These are phyloP conservation scores for Rhodotorula kratochvilovae DNA, from an alignment of 768 basidiomycete species.

Conservation along the genomic window DNA sequence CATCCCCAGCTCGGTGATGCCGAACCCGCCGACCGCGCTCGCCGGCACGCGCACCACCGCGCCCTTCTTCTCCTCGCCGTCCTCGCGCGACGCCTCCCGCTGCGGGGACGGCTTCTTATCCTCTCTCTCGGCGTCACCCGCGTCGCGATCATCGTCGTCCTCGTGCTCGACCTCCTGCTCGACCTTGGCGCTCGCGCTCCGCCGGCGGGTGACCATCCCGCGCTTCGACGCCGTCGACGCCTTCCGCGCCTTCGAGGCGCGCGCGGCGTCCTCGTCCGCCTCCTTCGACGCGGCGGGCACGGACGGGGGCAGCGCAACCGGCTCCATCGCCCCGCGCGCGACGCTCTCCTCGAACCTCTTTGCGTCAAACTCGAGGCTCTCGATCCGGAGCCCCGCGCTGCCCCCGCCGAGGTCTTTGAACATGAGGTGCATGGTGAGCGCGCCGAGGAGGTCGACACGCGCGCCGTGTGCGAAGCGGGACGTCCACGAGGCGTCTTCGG, in stretches of 20 bases:
- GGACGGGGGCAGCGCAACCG: neutral
- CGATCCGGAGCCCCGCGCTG: slow-evolving; percentile 24
- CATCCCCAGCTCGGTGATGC: slow-evolving; percentile 39
- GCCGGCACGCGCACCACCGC: neutral
- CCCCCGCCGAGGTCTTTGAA: slow-evolving; percentile 30
- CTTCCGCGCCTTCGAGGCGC: neutral
- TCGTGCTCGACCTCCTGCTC: neutral
- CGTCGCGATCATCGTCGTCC: neutral
- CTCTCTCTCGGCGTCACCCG: neutral
- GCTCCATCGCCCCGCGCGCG: slow-evolving; percentile 10
- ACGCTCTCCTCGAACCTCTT: slow-evolving; percentile 34
- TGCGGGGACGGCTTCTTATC: neutral
- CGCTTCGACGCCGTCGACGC: neutral
- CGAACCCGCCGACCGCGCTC: slow-evolving; percentile 35
- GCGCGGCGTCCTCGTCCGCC: neutral
- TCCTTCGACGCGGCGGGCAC: neutral
- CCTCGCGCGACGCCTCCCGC: neutral
- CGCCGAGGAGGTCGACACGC: slow-evolving; percentile 30
- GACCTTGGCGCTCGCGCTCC: slow-evolving; percentile 22
- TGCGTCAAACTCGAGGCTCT: slow-evolving; percentile 36
- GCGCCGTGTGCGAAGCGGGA: slow-evolving; percentile 16
- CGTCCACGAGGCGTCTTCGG: slow-evolving; percentile 28
- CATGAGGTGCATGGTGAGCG: slow-evolving; percentile 29
- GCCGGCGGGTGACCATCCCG: slow-evolving; percentile 14
- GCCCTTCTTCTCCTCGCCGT: neutral